Evolutionary conservation across 148 eudicot genomes (phyloP).

Genomic region (Dianthus caryophyllus): DNA sequence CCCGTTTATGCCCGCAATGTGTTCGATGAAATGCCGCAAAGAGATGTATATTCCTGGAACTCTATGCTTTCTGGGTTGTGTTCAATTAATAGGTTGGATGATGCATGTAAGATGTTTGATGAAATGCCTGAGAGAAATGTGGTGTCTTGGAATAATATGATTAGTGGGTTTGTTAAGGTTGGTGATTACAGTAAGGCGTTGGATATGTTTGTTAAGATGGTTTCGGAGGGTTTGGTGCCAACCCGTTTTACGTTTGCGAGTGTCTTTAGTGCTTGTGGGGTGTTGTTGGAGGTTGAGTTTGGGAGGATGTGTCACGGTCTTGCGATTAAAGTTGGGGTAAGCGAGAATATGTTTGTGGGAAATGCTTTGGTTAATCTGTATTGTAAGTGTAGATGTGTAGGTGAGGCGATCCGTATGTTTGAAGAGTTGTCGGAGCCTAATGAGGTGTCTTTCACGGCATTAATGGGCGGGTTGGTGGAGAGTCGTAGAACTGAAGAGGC

Average conservation of each 20-base stretch:
- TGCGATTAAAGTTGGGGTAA: conserved; percentile 53
- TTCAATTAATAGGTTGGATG: conserved; percentile 25
- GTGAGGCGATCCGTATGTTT: conserved; percentile 50
- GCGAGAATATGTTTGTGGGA: conserved; percentile 53
- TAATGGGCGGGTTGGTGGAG: conserved; percentile 56
- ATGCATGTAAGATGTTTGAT: conserved; percentile 45
- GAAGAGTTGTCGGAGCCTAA: conserved; percentile 52
- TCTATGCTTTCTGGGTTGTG: conserved; percentile 54
- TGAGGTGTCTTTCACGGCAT: conserved; percentile 78
- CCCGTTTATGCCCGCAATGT: conserved; percentile 38
- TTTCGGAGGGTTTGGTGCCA: conserved; percentile 49
- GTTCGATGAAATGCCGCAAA: conserved; percentile 50
- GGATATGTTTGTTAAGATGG: conserved; percentile 43
- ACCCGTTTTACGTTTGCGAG: conserved; percentile 70
- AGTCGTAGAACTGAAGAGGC: conserved; percentile 55
- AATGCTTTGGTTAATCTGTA: conserved; percentile 75
- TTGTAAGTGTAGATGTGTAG: conserved; percentile 47
- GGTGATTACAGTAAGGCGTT: conserved; percentile 44
- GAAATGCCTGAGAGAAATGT: conserved; percentile 63
- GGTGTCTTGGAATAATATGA: conserved; percentile 71
- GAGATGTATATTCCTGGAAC: conserved; percentile 60
- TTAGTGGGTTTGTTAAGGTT: conserved; percentile 42
- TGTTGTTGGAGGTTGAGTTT: conserved; percentile 29
- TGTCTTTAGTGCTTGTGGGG: conserved; percentile 72
- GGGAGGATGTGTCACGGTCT: conserved; percentile 59